phyloP scores from a whole-genome alignment of 768 basidiomycete genomes.

The Leccinum olivaceopallidum region DNA sequence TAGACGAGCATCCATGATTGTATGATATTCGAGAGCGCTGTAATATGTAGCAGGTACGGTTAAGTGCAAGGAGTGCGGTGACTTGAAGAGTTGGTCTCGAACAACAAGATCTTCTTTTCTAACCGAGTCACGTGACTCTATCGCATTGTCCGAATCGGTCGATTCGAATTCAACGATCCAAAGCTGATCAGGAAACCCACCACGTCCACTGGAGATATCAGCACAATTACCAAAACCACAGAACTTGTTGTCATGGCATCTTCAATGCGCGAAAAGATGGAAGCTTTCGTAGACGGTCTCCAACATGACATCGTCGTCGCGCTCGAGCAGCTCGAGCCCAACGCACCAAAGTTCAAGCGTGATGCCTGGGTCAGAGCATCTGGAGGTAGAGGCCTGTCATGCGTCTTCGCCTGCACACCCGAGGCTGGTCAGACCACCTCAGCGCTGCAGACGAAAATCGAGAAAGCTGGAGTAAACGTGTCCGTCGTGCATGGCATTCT shows the following conservation, averaged over 20 bases:
- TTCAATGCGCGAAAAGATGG: conserved; percentile 76
- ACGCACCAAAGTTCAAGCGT: conserved; percentile 70
- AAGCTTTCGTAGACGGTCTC: conserved; percentile 70
- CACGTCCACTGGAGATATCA: too few species aligned
- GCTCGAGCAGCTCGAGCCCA: conserved; percentile 78
- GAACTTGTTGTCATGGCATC: conserved; percentile 11
- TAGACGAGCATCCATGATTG: conserved; percentile 81
- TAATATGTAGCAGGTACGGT: not conserved
- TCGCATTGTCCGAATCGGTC: conserved; percentile 3
- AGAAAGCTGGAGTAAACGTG: conserved; percentile 97
- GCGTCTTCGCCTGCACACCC: conserved; percentile 65
- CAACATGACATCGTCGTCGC: conserved; percentile 78
- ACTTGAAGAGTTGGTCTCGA: not conserved
- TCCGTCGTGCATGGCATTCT: conserved; percentile 87
- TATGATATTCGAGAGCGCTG: conserved; percentile 1
- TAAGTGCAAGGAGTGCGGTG: not conserved
- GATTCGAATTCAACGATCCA: not conserved
- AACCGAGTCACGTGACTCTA: conserved; percentile 27
- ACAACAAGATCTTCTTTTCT: conserved; percentile 5
- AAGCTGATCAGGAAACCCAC: not conserved
- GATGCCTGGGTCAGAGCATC: conserved; percentile 76
- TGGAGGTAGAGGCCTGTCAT: conserved; percentile 74
- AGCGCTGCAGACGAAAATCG: conserved; percentile 56
- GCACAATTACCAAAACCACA: too few species aligned
- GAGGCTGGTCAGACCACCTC: conserved; percentile 35